Evolutionary conservation across 345 rosid genomes (phyloP), one percentile per base, ranked within the genome.

Genomic region (Alliaria petiolata): DNA sequence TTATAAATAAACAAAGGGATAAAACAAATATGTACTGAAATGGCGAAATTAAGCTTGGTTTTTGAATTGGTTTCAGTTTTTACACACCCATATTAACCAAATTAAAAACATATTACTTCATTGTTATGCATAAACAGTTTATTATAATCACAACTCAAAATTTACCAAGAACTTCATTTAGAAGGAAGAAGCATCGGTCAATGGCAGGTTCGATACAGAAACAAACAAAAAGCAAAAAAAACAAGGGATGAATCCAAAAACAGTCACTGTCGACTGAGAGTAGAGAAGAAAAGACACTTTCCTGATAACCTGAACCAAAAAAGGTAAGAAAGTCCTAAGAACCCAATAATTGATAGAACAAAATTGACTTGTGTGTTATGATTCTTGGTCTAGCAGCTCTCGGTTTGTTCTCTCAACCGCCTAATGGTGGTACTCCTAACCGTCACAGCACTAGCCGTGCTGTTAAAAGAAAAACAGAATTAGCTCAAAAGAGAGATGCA

Each of bases 301-400:
- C 7, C 8, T 13, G 22, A 9, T 62, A 44, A 62, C 16, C 10
- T 39, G 49, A 59, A 44, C 19, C 20, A 2, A 33, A 46, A 11
- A 33, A 63, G 13, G 58, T 65, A 65, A 65, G 25, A 65, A 50
- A 49, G 49, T 44, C 45, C 33, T 19, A 64, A 49, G 20, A 47
- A 8, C 3, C 51, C 25, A 28, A 52, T 9, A 52, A 19, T 47
- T 16, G 49, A 64, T 20, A 16, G 54, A 15, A 38, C 16, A 42
- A 62, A 44, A 6, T n/a, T 8, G 13, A 38, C 38, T 35, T 50
- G 2, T 65, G 38, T n/a, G 42, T 14, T 68, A 36, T 20, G 72
- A 52, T 28, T 14, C 3, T 3, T 1, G 25, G 45, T 50, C 76
- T 71, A 88, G 60, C 85, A 87, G 89, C 67, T n/a, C n/a, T n/a